Conservation (phyloP, 257 asterid genomes). For the Anisodus tanguticus region DNA sequence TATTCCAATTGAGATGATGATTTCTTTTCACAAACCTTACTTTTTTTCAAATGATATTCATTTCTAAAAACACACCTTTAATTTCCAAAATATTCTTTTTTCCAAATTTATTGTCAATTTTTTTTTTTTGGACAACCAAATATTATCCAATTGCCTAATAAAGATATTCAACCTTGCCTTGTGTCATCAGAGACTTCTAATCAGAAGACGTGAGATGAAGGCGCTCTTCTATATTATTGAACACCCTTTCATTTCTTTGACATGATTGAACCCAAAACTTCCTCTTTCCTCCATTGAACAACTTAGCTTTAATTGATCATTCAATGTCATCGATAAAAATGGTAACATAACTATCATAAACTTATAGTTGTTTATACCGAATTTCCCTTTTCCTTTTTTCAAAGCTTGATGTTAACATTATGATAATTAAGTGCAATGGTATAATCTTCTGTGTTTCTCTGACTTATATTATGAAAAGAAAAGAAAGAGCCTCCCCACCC, state of each 20-base stretch:
- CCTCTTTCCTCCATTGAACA: conserved; percentile 25
- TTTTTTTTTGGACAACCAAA: not conserved
- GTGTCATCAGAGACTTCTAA: not conserved
- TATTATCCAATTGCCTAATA: not conserved
- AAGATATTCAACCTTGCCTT: not conserved
- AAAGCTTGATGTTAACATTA: conserved; percentile 25
- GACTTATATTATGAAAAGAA: not conserved
- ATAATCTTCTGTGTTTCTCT: not conserved
- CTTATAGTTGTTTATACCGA: not conserved
- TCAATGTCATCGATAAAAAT: not conserved
- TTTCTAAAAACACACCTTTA: no score
- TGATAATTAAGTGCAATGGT: not conserved
- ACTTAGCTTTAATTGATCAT: not conserved
- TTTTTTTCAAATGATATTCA: not conserved
- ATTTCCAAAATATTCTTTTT: not conserved
- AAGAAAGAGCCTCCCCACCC: not conserved
- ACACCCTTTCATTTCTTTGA: conserved; percentile 9
- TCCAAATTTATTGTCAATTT: not conserved
- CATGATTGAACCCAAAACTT: conserved; percentile 30
- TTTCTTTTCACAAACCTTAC: no score
- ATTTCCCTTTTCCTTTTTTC: not conserved
- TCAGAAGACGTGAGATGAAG: not conserved
- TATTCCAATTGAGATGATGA: no score
- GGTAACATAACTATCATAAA: not conserved
- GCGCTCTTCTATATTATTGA: not conserved